Percentiles rank a stretch among this genome's conserved stretches.
phyloP scores from a whole-genome alignment of 192 early-diverging fungal species.

The Backusella liffmaniae region DNA sequence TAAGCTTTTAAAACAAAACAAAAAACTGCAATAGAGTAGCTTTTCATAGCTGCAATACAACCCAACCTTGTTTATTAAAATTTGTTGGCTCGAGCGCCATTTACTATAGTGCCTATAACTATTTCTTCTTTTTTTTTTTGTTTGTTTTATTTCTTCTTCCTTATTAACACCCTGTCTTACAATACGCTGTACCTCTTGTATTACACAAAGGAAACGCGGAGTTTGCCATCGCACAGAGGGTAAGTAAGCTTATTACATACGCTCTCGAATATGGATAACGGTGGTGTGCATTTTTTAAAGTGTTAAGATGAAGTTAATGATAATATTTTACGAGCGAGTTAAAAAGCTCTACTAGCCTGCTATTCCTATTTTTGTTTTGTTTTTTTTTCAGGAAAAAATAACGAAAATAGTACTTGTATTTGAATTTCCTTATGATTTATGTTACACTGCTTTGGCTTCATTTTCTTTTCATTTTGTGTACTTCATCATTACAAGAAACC shows the following conservation, averaged over 20 bases:
- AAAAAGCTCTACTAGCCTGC: background rate
- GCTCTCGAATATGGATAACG: background rate
- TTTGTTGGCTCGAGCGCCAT: background rate
- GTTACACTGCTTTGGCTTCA: slow-evolving; percentile 4
- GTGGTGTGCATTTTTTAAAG: background rate
- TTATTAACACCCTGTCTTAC: slow-evolving; percentile 4
- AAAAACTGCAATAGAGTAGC: background rate
- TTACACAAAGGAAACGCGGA: slow-evolving; percentile 2
- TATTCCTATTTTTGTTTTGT: background rate
- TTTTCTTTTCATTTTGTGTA: slow-evolving; percentile 3
- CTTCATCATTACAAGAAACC: background rate
- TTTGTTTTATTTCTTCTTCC: slow-evolving; percentile 4
- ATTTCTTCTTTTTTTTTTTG: background rate
- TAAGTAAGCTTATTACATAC: background rate
- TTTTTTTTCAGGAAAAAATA: background rate
- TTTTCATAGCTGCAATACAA: background rate
- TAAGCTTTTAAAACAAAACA: background rate
- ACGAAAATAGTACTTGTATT: background rate
- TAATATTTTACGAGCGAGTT: background rate
- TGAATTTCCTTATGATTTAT: background rate
- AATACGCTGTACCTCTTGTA: background rate
- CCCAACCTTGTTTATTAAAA: background rate
- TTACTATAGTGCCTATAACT: background rate
- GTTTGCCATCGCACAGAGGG: background rate
- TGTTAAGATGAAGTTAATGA: background rate